Percentiles rank a stretch among this genome's conserved stretches.
phyloP scores from a whole-genome alignment of 768 basidiomycete species.

The Macrolepiota fuliginosa region DNA sequence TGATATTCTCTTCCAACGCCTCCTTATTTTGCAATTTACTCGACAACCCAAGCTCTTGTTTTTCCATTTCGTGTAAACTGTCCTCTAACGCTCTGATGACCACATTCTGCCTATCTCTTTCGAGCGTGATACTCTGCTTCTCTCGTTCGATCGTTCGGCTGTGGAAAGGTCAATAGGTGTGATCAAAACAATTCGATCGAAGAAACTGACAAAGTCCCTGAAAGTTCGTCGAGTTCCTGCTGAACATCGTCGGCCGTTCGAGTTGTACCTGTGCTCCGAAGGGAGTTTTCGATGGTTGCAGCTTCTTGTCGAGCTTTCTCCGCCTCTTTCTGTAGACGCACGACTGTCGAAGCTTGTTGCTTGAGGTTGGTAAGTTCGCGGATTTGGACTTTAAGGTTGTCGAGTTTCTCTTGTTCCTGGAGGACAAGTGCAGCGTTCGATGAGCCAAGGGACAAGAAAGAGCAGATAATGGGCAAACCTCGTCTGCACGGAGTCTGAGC shows the following conservation, averaged over 20 bases:
- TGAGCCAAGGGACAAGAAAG: neutral
- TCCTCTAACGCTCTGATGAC: conserved; percentile 54
- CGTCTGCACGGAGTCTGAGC: conserved; percentile 53
- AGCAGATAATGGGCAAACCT: conserved; percentile 38
- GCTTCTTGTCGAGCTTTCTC: conserved; percentile 62
- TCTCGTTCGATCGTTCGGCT: conserved; percentile 72
- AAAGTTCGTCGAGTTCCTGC: conserved; percentile 63
- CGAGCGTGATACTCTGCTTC: conserved; percentile 49
- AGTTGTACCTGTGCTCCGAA: conserved; percentile 69
- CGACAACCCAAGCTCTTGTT: conserved; percentile 54
- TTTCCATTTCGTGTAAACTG: conserved; percentile 59
- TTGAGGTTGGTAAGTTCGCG: conserved; percentile 61
- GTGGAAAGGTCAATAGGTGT: conserved; percentile 1
- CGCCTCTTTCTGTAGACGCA: conserved; percentile 58
- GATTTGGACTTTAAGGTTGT: conserved; percentile 52
- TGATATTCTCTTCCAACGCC: conserved; percentile 51
- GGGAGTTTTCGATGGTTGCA: conserved; percentile 59
- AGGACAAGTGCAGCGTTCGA: conserved; percentile 1
- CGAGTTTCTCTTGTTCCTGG: conserved; percentile 53
- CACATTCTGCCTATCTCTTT: conserved; percentile 60
- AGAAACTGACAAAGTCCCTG: conserved; percentile 58
- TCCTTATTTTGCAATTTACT: conserved; percentile 61
- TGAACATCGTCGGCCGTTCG: conserved; percentile 89
- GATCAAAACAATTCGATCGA: neutral
- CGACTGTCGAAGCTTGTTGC: conserved; percentile 56